Conservation (phyloP, 1,284 basidiomycete genomes). For the Ceraceosorus guamensis region DNA sequence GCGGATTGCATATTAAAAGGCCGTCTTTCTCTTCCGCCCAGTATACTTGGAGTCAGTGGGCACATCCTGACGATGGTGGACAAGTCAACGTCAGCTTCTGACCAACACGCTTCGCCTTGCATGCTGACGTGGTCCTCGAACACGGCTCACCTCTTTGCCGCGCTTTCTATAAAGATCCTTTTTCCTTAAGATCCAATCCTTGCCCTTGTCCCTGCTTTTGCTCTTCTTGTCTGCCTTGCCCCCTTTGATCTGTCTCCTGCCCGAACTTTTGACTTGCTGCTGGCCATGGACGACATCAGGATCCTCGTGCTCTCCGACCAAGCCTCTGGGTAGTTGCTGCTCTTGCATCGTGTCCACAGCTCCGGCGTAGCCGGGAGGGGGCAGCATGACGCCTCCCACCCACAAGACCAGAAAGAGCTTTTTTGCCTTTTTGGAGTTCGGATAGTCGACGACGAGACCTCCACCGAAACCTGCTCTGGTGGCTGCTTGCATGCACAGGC, state of each 20-base stretch:
- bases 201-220: slow-evolving; percentile 53
- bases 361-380: slow-evolving; percentile 2
- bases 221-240: slow-evolving; percentile 59
- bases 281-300: neutral
- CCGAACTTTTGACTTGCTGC: slow-evolving; percentile 29
- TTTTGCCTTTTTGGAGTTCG: slow-evolving; percentile 48
- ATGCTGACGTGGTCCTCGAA: neutral
- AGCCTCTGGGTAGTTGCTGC: slow-evolving; percentile 29
- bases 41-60: slow-evolving; percentile 42
- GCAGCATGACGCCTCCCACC: slow-evolving; percentile 48
- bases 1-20: slow-evolving; percentile 3
- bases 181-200: slow-evolving; percentile 57
- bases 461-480: slow-evolving; percentile 94
- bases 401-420: slow-evolving; percentile 49
- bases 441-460: slow-evolving; percentile 79
- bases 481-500: slow-evolving; percentile 82
- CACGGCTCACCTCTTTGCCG: slow-evolving; percentile 53
- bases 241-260: slow-evolving; percentile 37
- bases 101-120: neutral
- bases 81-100: too few species aligned
- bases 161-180: slow-evolving; percentile 56
- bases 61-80: too few species aligned
- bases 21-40: slow-evolving; percentile 15
- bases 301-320: slow-evolving; percentile 29
- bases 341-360: slow-evolving; percentile 44